Base-by-base conservation (phyloP, 2,329 filamentous ascomycete genomes). In the Colletotrichum sp. region DNA sequence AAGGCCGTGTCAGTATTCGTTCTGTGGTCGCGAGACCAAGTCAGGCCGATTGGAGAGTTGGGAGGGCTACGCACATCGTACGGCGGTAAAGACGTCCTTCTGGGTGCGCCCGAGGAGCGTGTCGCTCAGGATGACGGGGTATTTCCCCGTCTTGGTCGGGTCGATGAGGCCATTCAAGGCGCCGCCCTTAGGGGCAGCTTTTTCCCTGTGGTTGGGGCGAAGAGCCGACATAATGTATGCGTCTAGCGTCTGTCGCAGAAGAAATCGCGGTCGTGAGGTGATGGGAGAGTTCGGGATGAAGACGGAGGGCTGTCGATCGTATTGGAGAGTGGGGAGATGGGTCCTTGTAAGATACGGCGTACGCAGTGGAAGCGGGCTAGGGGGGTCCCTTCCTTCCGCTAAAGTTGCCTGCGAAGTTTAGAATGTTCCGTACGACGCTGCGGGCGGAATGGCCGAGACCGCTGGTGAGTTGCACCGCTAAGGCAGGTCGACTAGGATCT, bases 71-170 rank as follows among this genome's bases (percentile, higher is more conserved):
- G 76, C 87, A 93, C 92, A 93, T 84, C 89, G 86, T 65, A 93
- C 86, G 71, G 90, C 90, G 2, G 91, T 93, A 79, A 91, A 92
- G 64, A 91, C 85, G 76, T 92, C 90, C 78, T 90, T 91, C 36
- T 89, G 84, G 2, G 89, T 83, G 77, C 89, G 90, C 57, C 90
- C 89, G 44, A 92, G 84, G 36, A 93, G 84, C 32, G 89, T 89
- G 79, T 93, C 92, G 81, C 92, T 92, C 60, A 93, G 86, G 63
- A 93, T 88, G 72, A 93, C 89, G 66, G 91, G 92, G 80, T 93
- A 93, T 80, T 91, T 91, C 74, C 88, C 91, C 75, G 87, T 85
- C 83, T 91, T 89, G 71, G 91, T 92, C 76, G 91, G 90, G 83
- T 93, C 91, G 75, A 93, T 88, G 71, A 89, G 81, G 79, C 82